A percentile compares a stretch with the other conserved stretches of the same genome.
These are phyloP conservation scores for Leccinum aurantiacum DNA, from an alignment of 768 basidiomycete species.

Conservation along the genomic window DNA sequence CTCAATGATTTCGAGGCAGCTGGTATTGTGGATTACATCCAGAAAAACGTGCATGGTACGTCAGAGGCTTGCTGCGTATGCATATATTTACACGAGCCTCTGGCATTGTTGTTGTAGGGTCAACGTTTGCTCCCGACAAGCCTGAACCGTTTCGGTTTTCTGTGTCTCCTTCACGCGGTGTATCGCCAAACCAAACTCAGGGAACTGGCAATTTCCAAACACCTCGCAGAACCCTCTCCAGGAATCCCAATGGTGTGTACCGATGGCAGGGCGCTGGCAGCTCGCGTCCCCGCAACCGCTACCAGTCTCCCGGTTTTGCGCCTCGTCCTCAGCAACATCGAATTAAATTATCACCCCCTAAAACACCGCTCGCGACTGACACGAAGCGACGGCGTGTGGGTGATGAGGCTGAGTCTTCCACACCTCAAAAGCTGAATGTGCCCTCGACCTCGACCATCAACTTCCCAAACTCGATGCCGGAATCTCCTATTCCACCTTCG, in stretches of 20 bases:
- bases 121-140: conserved; percentile 34
- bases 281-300: conserved; percentile 66
- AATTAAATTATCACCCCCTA: conserved; percentile 43
- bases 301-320: conserved; percentile 72
- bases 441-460: conserved; percentile 28
- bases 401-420: conserved; percentile 40
- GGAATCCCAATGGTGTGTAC: conserved; percentile 75
- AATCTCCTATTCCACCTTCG: conserved; percentile 36
- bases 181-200: conserved; percentile 25
- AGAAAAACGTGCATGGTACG: conserved; percentile 51
- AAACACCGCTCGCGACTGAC: conserved; percentile 42
- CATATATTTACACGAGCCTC: conserved; percentile 13
- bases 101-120: conserved; percentile 20
- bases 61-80: conserved; percentile 7
- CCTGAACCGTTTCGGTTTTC: conserved; percentile 66
- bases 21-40: conserved; percentile 54
- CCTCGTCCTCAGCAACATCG: conserved; percentile 48
- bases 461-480: conserved; percentile 26
- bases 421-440: conserved; percentile 33
- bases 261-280: conserved; percentile 78
- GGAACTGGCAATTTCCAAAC: conserved; percentile 25
- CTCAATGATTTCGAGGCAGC: conserved; percentile 54
- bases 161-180: conserved; percentile 35
- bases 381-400: conserved; percentile 63
- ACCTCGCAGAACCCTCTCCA: conserved; percentile 54